phyloP scores from a whole-genome alignment of 805 yeast species.

The Saccharomyces mikatae region DNA sequence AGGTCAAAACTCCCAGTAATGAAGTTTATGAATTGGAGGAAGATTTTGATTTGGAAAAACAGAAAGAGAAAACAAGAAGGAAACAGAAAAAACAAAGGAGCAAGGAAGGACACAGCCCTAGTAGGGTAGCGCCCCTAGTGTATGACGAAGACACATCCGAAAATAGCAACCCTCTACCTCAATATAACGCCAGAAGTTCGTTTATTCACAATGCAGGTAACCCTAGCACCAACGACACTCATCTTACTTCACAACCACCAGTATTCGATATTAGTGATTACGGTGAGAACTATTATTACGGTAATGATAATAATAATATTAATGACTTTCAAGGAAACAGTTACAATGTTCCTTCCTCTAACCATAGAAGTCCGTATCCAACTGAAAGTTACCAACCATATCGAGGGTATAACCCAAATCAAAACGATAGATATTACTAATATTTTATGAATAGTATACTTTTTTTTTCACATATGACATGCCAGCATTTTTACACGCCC shows the following conservation, averaged over 20 bases:
- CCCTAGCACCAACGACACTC: background rate
- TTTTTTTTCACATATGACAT: background rate
- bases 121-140: constrained; percentile 6
- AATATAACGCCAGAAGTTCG: constrained; percentile 2
- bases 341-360: background rate
- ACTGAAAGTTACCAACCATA: constrained; percentile 5
- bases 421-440: background rate
- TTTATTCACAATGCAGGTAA: background rate
- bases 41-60: constrained; percentile 28
- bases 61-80: constrained; percentile 12
- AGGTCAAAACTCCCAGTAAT: constrained; percentile 7
- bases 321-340: background rate
- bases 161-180: constrained; percentile 7
- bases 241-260: background rate
- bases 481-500: background rate
- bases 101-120: background rate
- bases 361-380: constrained; percentile 7
- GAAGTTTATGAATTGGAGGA: constrained; percentile 27
- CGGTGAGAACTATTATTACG: background rate
- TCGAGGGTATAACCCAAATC: constrained; percentile 5
- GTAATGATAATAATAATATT: background rate
- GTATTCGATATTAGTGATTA: background rate
- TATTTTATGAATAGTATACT: background rate
- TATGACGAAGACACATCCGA: constrained; percentile 7
- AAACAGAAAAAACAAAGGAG: constrained; percentile 1